Conservation (phyloP, 2,329 filamentous ascomycete genomes). For the Torrubiella hemipterigena region DNA sequence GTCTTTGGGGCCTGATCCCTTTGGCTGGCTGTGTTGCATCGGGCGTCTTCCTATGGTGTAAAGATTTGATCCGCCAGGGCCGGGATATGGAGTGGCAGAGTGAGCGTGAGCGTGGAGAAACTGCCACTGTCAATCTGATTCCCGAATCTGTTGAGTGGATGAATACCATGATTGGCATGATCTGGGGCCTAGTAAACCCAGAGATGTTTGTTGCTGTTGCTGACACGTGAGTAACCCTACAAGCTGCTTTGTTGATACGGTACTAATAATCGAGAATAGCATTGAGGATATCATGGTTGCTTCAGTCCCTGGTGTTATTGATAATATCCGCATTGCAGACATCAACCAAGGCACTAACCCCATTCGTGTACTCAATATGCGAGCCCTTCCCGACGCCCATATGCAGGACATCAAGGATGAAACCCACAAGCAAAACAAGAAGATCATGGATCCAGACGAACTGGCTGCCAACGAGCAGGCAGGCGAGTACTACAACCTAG, state of each 20-base stretch:
- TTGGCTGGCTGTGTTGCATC: conserved; percentile 60
- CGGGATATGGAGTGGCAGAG: conserved; percentile 78
- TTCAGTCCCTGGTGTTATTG: conserved; percentile 79
- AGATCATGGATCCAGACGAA: conserved; percentile 76
- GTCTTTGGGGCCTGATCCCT: conserved; percentile 64
- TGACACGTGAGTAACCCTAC: conserved; percentile 47
- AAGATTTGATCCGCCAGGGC: conserved; percentile 73
- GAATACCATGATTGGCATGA: conserved; percentile 72
- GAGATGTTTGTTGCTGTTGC: conserved; percentile 89
- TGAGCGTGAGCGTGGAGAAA: conserved; percentile 74
- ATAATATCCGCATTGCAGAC: conserved; percentile 89
- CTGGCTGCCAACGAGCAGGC: conserved; percentile 81
- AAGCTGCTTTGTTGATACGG: rapidly evolving
- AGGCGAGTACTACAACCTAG: conserved; percentile 85
- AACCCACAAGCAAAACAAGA: conserved; percentile 66
- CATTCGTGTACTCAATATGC: conserved; percentile 73
- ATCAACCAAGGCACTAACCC: conserved; percentile 92
- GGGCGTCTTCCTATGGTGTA: conserved; percentile 80
- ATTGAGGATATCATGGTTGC: conserved; percentile 84
- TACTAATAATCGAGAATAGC: conserved; percentile 11
- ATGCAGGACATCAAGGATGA: conserved; percentile 73
- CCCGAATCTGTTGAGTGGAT: conserved; percentile 95
- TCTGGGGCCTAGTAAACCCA: conserved; percentile 88
- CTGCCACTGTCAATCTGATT: conserved; percentile 75
- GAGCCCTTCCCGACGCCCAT: conserved; percentile 63